Conservation (phyloP, 148 eudicot genomes). For the Nyssa sinensis region DNA sequence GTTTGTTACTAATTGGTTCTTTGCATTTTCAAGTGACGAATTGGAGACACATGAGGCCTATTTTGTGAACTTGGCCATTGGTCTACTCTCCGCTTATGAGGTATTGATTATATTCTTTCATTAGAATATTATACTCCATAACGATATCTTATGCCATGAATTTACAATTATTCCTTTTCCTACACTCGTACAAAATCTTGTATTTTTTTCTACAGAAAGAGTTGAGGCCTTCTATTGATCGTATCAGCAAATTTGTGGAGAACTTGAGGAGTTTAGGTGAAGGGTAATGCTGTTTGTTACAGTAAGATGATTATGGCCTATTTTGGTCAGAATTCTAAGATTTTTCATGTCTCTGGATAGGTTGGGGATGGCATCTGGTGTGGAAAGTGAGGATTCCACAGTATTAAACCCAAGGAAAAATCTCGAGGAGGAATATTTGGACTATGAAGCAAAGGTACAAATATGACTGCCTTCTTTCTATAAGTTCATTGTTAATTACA, state of each 20-base stretch:
- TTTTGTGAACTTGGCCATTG: conserved; percentile 63
- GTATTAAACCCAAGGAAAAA: conserved; percentile 59
- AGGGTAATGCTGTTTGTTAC: conserved; percentile 47
- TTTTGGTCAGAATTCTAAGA: conserved; percentile 8
- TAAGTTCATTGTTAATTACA: neutral
- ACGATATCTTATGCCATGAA: neutral
- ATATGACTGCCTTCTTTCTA: neutral
- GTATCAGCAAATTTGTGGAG: conserved; percentile 68
- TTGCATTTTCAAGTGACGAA: conserved; percentile 62
- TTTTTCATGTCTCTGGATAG: conserved; percentile 31
- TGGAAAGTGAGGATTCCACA: conserved; percentile 42
- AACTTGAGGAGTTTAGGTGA: conserved; percentile 68
- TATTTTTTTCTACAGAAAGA: conserved; percentile 55
- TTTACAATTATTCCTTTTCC: neutral
- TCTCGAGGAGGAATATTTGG: conserved; percentile 92
- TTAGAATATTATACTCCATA: conserved; percentile 6
- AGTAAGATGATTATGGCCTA: neutral
- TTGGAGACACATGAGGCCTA: conserved; percentile 77
- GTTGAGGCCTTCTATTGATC: conserved; percentile 76
- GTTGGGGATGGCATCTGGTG: conserved; percentile 35
- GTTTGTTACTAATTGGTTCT: conserved; percentile 5
- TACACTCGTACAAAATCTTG: neutral
- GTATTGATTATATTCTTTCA: conserved; percentile 29
- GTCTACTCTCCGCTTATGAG: conserved; percentile 80
- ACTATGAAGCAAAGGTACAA: conserved; percentile 85